Conservation (phyloP, 2,329 filamentous ascomycete species). For the Botrytis tulipae region DNA sequence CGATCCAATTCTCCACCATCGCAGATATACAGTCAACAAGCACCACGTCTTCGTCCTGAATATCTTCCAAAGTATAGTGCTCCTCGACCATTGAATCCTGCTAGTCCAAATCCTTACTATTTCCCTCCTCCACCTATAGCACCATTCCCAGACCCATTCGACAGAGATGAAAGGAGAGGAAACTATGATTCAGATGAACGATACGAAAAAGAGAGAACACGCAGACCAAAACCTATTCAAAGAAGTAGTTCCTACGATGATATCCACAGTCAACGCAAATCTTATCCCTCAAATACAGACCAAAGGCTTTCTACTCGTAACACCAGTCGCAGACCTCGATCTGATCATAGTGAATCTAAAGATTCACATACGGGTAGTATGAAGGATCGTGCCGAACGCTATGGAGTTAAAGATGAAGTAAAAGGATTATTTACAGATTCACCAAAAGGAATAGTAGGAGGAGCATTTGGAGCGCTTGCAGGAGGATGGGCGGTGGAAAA, state of each 20-base stretch:
- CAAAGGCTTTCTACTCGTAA: neutral
- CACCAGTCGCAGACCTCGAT: neutral
- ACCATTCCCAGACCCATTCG: neutral
- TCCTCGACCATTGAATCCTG: neutral
- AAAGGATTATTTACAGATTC: slow-evolving; percentile 28
- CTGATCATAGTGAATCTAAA: neutral
- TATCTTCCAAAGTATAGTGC: slow-evolving; percentile 8
- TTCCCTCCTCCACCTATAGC: slow-evolving; percentile 1
- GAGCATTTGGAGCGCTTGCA: slow-evolving; percentile 31
- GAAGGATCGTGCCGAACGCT: slow-evolving; percentile 9
- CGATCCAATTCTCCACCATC: neutral
- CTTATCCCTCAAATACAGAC: neutral
- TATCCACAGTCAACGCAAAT: neutral
- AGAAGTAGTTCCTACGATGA: slow-evolving; percentile 16
- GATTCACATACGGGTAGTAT: neutral
- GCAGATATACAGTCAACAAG: slow-evolving; percentile 15
- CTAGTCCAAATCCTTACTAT: neutral
- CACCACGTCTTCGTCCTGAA: slow-evolving; percentile 16
- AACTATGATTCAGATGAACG: neutral
- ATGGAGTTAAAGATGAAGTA: slow-evolving; percentile 28
- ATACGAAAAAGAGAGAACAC: neutral
- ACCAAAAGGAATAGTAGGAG: slow-evolving; percentile 26
- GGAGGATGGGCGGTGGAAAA: slow-evolving; percentile 35
- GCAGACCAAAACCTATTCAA: neutral
- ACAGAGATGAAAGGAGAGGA: neutral